Evolutionary conservation across 306 rosid genomes (phyloP).

Genomic region (Datisca glomerata): DNA sequence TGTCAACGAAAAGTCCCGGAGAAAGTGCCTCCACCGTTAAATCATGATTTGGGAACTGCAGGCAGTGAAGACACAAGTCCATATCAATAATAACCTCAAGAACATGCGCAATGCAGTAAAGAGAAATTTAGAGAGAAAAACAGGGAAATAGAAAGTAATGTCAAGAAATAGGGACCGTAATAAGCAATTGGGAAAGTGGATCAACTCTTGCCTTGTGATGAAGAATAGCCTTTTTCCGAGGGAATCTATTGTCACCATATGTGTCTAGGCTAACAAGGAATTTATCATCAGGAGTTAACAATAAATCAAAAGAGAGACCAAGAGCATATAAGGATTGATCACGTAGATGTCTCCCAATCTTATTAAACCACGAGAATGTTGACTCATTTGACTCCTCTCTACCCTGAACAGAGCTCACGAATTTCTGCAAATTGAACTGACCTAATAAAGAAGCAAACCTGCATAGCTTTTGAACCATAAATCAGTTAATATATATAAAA

Average conservation of each 20-base stretch:
- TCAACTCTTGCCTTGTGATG: conserved; percentile 42
- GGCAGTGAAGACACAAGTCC: neutral
- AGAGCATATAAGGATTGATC: conserved; percentile 63
- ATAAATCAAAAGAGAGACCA: conserved; percentile 56
- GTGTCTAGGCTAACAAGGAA: conserved; percentile 53
- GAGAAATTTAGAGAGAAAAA: neutral
- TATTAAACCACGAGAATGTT: conserved; percentile 36
- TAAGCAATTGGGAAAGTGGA: neutral
- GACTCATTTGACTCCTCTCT: conserved; percentile 25
- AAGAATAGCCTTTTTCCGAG: conserved; percentile 50
- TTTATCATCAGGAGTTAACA: conserved; percentile 48
- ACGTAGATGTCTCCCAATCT: conserved; percentile 32
- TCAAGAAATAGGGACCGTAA: neutral
- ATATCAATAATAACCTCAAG: neutral
- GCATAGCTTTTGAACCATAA: conserved; percentile 30
- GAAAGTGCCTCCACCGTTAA: conserved; percentile 63
- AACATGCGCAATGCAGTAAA: conserved; percentile 1
- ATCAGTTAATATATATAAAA: conserved; percentile 11
- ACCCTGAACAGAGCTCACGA: conserved; percentile 33
- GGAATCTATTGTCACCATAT: conserved; percentile 28
- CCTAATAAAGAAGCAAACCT: conserved; percentile 58
- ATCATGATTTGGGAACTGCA: conserved; percentile 74
- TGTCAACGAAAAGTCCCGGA: conserved; percentile 78
- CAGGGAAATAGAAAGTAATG: neutral
- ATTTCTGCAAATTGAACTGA: conserved; percentile 82